Base-by-base conservation (phyloP, 2,329 filamentous ascomycete species). In the Pseudopithomyces maydicus region DNA sequence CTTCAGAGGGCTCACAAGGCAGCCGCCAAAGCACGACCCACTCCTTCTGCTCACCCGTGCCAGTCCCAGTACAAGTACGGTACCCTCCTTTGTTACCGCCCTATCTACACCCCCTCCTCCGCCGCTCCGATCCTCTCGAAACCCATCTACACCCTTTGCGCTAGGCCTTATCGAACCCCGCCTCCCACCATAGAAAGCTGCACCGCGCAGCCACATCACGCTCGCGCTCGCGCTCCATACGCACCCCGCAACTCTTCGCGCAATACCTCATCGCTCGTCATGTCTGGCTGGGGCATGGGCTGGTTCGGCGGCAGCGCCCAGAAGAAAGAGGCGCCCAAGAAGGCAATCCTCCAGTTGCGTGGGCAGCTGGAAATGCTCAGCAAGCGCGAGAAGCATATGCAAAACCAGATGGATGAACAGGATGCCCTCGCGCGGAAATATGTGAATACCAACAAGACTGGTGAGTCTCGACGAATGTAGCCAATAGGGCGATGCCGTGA, bases 301-400 rank as follows among this genome's bases (percentile, higher is more conserved):
- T 97, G 93, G 92, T 97, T 97, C 77, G 92, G 94, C 79, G 92
- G 92, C 72, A 86, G 85, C 65, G 85, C 86, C 70, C 91, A 92
- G 84, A 88, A 89, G 81, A 97, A 96, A 82, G 92, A 97, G 80
- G 90, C 88, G 58, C 92, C 95, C 56, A 99, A 99, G 85, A 95
- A 97, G 82, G 95, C 95, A 67, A 99, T 99, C 71, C 83, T 99
- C 55, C 86, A 86, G 58, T 82, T 99, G 72, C 88, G 95, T 68
- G 85, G 89, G 72, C 94, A 97, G 81, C 84, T 98, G 43, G 94
- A 97, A 69, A 98, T 98, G 93, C 84, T 99, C 74, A 92, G 96
- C 80, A 99, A 99, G 85, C 86, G 94, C 58, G 93, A 98, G 82
- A 90, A 87, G 77, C 92, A 98, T 74, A 80, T 98, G 60, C 90